A percentile compares a stretch with the other conserved stretches of the same genome.
These are phyloP conservation scores for Apiospora marii DNA, from an alignment of 2,329 filamentous ascomycete species.

Conservation along the genomic window DNA sequence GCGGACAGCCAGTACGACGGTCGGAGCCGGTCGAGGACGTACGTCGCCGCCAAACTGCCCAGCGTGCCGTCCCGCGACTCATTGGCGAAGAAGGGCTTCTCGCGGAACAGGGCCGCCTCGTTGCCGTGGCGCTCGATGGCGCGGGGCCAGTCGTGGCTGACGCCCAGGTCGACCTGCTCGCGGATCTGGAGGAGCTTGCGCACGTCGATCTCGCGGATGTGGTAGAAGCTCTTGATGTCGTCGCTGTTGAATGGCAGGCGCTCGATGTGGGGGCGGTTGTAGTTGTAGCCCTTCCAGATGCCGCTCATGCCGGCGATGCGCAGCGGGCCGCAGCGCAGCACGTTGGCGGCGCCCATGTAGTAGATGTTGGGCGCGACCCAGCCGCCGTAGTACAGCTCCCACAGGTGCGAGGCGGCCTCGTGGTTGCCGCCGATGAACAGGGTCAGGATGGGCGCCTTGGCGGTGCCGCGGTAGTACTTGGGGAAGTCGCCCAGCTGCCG, in stretches of 20 bases:
- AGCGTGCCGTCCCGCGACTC: constrained; percentile 80
- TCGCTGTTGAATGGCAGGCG: constrained; percentile 81
- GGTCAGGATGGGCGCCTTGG: constrained; percentile 84
- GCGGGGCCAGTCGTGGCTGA: constrained; percentile 96
- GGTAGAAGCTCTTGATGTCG: constrained; percentile 85
- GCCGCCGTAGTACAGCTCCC: constrained; percentile 93
- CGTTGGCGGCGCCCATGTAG: constrained; percentile 92
- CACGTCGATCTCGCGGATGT: constrained; percentile 88
- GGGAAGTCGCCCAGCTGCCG: constrained; percentile 90
- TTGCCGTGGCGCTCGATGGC: constrained; percentile 83
- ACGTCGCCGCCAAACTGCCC: constrained; percentile 80
- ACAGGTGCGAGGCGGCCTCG: constrained; percentile 88
- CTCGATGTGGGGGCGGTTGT: constrained; percentile 83
- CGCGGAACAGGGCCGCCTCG: constrained; percentile 69
- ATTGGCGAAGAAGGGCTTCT: constrained; percentile 76
- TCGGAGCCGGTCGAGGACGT: constrained; percentile 81
- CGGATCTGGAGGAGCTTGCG: constrained; percentile 85
- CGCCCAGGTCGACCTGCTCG: constrained; percentile 88
- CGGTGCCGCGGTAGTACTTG: constrained; percentile 85
- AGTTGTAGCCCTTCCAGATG: constrained; percentile 94
- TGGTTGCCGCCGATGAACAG: constrained; percentile 96
- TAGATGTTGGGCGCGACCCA: constrained; percentile 98
- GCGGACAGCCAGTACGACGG: constrained; percentile 93
- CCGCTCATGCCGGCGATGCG: constrained; percentile 91
- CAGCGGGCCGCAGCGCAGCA: constrained; percentile 82